phyloP scores from a whole-genome alignment of 495 filamentous ascomycete genomes.

The Cryomyces antarcticus region DNA sequence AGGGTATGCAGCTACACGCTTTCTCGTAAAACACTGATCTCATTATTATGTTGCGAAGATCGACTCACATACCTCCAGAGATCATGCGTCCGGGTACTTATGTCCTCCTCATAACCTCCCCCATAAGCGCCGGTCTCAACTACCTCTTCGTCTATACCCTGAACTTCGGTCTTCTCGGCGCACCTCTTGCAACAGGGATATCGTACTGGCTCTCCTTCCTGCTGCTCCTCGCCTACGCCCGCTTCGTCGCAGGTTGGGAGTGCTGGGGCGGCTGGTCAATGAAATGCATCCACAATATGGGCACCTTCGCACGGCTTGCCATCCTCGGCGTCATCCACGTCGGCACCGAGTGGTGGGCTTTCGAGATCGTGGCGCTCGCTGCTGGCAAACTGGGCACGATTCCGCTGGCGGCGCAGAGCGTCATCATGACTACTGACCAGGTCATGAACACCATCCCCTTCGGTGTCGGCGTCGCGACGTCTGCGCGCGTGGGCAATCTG shows the following conservation, averaged over 20 bases:
- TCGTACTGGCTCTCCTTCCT: constrained; percentile 76
- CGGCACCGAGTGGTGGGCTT: constrained; percentile 92
- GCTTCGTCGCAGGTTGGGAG: constrained; percentile 48
- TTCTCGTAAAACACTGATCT: too few relatives aligned
- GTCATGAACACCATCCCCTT: constrained; percentile 89
- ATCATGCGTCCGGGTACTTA: constrained; percentile 82
- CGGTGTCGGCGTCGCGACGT: constrained; percentile 70
- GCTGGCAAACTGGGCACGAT: constrained; percentile 71
- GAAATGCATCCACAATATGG: constrained; percentile 39
- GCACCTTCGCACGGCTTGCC: constrained; percentile 59
- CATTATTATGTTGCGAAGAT: too few relatives aligned
- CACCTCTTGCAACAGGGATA: constrained; percentile 64
- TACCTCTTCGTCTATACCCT: constrained; percentile 62
- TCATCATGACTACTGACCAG: constrained; percentile 90
- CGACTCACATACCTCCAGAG: constrained; percentile 20
- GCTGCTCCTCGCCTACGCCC: constrained; percentile 54
- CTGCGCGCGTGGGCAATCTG: constrained; percentile 61
- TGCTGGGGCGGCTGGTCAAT: constrained; percentile 72
- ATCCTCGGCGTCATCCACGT: constrained; percentile 69
- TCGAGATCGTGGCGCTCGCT: constrained; percentile 83
- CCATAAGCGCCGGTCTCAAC: constrained; percentile 56
- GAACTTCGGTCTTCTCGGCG: constrained; percentile 51
- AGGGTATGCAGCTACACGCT: constrained; percentile 30
- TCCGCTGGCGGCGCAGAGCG: constrained; percentile 66
- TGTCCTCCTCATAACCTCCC: constrained; percentile 66